These are phyloP conservation scores for Penstemon barbatus DNA, from an alignment of 257 asterid species.

Conservation along the genomic window DNA sequence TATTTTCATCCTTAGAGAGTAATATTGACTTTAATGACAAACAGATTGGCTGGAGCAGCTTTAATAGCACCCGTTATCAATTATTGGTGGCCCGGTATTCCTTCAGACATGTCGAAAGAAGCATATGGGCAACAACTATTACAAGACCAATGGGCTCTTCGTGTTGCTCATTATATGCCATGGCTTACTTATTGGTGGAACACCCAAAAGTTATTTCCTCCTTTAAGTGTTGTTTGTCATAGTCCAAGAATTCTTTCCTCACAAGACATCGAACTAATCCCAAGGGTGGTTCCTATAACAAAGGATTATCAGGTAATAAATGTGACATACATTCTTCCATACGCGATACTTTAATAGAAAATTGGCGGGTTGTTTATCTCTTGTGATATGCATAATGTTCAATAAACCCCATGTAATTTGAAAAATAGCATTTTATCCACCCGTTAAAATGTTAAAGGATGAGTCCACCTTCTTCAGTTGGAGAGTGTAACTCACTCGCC, in stretches of 20 bases:
- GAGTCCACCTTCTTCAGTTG: no score
- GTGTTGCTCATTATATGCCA: constrained; percentile 65
- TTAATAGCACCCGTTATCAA: constrained; percentile 68
- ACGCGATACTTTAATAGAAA: not conserved
- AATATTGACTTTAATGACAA: constrained; percentile 15
- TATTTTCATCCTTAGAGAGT: not conserved
- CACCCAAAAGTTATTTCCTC: constrained; percentile 63
- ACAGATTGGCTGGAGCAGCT: constrained; percentile 76
- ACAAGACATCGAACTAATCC: constrained; percentile 54
- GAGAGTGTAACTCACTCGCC: no score
- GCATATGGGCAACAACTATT: constrained; percentile 42
- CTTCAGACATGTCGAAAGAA: constrained; percentile 54
- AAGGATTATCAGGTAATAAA: constrained; percentile 33
- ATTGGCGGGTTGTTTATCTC: no score
- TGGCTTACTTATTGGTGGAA: constrained; percentile 86
- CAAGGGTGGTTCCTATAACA: constrained; percentile 29
- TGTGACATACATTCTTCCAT: not conserved
- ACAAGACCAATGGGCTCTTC: constrained; percentile 69
- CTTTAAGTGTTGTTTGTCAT: constrained; percentile 34
- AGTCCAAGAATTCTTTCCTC: constrained; percentile 39
- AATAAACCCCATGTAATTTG: no score
- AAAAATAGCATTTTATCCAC: no score
- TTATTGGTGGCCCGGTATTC: constrained; percentile 72
- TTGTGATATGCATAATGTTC: no score
- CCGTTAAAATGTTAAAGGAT: no score